phyloP scores from a whole-genome alignment of 805 yeast species.

The Cyberlindnera xylosilytica region DNA sequence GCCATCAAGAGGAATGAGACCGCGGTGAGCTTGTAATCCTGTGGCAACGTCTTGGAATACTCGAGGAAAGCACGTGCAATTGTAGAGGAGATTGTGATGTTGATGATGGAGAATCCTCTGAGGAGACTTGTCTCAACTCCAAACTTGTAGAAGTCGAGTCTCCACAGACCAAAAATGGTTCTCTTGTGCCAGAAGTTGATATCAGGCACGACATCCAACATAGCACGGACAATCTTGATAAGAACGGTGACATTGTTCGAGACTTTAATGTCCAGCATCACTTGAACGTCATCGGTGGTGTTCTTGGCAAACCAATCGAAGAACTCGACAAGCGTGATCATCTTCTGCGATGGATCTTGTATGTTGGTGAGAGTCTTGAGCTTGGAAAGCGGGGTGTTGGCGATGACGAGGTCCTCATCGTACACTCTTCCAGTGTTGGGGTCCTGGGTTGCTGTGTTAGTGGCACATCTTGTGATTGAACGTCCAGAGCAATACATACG shows the following conservation, averaged over 20 bases:
- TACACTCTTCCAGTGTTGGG: conserved; percentile 47
- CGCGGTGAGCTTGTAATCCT: conserved; percentile 49
- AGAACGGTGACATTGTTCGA: conserved; percentile 42
- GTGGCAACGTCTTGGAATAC: conserved; percentile 35
- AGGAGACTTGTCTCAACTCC: conserved; percentile 39
- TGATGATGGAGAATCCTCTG: conserved; percentile 33
- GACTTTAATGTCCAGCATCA: conserved; percentile 53
- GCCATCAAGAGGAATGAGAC: conserved; percentile 47
- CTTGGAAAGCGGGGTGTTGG: conserved; percentile 33
- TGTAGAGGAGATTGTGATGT: conserved; percentile 33
- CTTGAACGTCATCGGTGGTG: conserved; percentile 15
- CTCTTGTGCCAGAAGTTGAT: conserved; percentile 41
- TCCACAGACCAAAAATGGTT: conserved; percentile 54
- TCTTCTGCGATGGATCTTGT: conserved; percentile 32
- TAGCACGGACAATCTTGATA: conserved; percentile 34
- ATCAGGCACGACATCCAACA: conserved; percentile 38
- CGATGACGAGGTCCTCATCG: conserved; percentile 36
- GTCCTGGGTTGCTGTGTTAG: conserved; percentile 29
- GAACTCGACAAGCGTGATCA: conserved; percentile 42
- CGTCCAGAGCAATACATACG: too few relatives aligned
- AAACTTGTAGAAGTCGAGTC: conserved; percentile 40
- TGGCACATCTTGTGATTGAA: too few relatives aligned
- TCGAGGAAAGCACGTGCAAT: conserved; percentile 31
- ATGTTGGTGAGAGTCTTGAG: conserved; percentile 35
- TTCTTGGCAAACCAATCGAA: conserved; percentile 34